phyloP scores from a whole-genome alignment of 1,139 yeast species.

The Suhomyces kunorum region DNA sequence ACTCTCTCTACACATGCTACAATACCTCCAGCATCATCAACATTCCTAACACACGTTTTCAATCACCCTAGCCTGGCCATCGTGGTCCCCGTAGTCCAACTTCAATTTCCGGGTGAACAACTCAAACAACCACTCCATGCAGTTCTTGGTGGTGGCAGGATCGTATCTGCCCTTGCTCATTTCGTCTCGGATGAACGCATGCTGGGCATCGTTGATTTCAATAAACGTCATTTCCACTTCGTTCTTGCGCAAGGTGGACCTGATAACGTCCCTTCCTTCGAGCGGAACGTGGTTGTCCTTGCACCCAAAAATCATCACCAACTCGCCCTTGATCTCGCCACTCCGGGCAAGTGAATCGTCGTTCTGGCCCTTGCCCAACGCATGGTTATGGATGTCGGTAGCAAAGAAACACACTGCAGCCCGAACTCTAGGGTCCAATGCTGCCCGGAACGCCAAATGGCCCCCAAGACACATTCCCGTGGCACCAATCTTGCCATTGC shows the following conservation, averaged over 20 bases:
- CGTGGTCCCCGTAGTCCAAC: constrained; percentile 65
- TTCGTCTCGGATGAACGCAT: constrained; percentile 81
- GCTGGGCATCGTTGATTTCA: constrained; percentile 79
- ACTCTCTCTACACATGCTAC: no score
- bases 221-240: constrained; percentile 67
- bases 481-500: constrained; percentile 75
- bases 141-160: constrained; percentile 68
- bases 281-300: constrained; percentile 81
- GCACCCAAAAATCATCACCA: constrained; percentile 73
- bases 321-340: constrained; percentile 57
- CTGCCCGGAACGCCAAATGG: constrained; percentile 74
- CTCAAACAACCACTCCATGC: constrained; percentile 68
- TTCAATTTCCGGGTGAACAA: constrained; percentile 69
- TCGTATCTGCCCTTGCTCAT: constrained; percentile 77
- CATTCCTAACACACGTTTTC: constrained; percentile 61
- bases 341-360: constrained; percentile 67
- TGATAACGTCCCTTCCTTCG: constrained; percentile 72
- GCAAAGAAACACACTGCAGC: constrained; percentile 81
- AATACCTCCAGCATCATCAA: no score
- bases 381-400: constrained; percentile 71
- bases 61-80: constrained; percentile 47
- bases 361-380: constrained; percentile 61
- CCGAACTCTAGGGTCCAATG: constrained; percentile 62
- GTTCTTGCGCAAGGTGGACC: constrained; percentile 59
- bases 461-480: constrained; percentile 92